phyloP scores from a whole-genome alignment of 805 yeast species.

The Cyberlindnera euphorbiae region DNA sequence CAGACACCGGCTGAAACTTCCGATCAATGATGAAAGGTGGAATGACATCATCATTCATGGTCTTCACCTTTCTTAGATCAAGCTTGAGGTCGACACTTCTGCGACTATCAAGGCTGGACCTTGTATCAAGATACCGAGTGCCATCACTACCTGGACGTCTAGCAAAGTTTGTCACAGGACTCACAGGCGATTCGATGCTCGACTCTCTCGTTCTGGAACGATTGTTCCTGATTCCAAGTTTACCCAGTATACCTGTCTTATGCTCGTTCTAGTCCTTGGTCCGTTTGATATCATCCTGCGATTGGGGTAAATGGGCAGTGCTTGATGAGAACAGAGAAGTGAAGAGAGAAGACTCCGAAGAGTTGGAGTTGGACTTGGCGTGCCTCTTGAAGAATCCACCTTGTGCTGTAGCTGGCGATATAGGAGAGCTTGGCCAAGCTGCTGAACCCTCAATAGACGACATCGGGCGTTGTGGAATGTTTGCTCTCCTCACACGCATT shows the following conservation, averaged over 20 bases:
- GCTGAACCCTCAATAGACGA: conserved; percentile 33
- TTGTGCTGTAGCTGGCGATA: conserved; percentile 27
- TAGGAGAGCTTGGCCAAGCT: conserved; percentile 29
- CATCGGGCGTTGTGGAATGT: conserved; percentile 27
- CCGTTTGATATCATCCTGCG: conserved; percentile 17
- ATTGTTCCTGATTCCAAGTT: conserved; percentile 18
- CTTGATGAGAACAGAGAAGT: conserved; percentile 36
- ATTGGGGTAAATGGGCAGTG: conserved; percentile 19
- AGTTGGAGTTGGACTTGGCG: conserved; percentile 53
- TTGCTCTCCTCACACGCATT: conserved; percentile 1
- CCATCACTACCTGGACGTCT: conserved; percentile 7
- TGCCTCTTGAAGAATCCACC: conserved; percentile 50
- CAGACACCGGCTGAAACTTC: conserved; percentile 35
- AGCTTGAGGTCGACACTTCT: conserved; percentile 3
- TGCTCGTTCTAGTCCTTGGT: conserved; percentile 12
- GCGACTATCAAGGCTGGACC: conserved; percentile 9
- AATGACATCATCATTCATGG: conserved; percentile 2
- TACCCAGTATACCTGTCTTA: conserved; percentile 18
- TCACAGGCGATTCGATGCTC: conserved; percentile 14
- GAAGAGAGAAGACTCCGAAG: conserved; percentile 48
- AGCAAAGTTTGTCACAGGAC: conserved; percentile 10
- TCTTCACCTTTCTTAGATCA: too few relatives aligned
- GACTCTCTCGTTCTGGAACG: conserved; percentile 15
- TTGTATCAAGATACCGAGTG: conserved; percentile 1
- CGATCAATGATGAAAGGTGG: conserved; percentile 27